Percentiles rank a stretch among this genome's conserved stretches.
phyloP scores from a whole-genome alignment of 1,284 basidiomycete species.

The Athelia sp. region DNA sequence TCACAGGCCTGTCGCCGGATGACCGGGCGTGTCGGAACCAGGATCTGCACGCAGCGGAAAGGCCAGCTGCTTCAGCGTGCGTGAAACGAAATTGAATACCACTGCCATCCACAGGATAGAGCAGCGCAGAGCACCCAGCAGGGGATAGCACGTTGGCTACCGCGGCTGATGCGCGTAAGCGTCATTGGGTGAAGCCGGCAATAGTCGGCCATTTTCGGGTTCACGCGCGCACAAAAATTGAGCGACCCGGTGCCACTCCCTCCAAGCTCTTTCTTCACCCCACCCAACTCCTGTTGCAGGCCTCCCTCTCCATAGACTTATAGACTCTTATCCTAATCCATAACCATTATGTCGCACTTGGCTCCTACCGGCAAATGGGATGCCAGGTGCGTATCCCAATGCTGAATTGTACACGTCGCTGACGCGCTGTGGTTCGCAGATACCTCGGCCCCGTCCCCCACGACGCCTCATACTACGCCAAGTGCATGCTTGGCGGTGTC shows the following conservation, averaged over 20 bases:
- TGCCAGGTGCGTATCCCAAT: slow-evolving; percentile 48
- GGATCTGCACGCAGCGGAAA: too few relatives aligned
- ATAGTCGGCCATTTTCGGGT: neutral
- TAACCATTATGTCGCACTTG: slow-evolving; percentile 22
- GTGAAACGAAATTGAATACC: too few relatives aligned
- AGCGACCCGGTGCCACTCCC: neutral
- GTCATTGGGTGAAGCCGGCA: neutral
- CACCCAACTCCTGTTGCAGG: slow-evolving; percentile 11
- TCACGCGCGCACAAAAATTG: neutral
- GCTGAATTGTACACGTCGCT: slow-evolving; percentile 7
- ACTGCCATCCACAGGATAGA: too few relatives aligned
- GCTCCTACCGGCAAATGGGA: slow-evolving; percentile 59
- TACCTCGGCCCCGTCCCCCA: slow-evolving; percentile 70
- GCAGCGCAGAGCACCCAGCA: too few relatives aligned
- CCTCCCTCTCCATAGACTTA: slow-evolving; percentile 15
- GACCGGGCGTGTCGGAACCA: too few relatives aligned
- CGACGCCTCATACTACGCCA: slow-evolving; percentile 68
- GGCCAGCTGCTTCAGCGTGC: too few relatives aligned
- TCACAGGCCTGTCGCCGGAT: too few relatives aligned
- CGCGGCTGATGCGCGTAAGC: too few relatives aligned
- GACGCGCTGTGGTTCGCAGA: slow-evolving; percentile 26
- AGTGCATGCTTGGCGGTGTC: slow-evolving; percentile 85
- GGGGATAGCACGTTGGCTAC: too few relatives aligned
- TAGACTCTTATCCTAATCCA: slow-evolving; percentile 5
- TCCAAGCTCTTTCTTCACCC: slow-evolving; percentile 5